These are phyloP conservation scores for Gaeumannomyces sp. DNA, from an alignment of 2,329 filamentous ascomycete species.

Conservation along the genomic window DNA sequence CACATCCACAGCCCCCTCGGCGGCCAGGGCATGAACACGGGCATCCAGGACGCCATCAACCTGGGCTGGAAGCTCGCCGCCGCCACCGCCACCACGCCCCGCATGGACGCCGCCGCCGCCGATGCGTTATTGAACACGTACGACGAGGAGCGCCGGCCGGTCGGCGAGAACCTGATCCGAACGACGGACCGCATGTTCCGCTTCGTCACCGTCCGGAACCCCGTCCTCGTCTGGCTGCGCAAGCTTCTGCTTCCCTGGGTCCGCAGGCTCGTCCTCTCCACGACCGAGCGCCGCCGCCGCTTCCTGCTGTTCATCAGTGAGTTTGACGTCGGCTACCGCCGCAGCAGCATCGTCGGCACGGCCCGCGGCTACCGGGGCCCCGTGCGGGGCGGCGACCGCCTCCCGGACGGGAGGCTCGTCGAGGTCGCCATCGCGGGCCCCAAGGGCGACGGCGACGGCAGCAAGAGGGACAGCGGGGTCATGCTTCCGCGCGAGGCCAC, in stretches of 20 bases:
- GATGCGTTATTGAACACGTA: conserved; percentile 40
- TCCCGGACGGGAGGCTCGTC: conserved; percentile 30
- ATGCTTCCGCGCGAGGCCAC: conserved; percentile 6
- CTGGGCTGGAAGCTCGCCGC: conserved; percentile 48
- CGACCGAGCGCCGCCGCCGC: conserved; percentile 16
- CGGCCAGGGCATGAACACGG: conserved; percentile 53
- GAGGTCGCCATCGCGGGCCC: conserved; percentile 10
- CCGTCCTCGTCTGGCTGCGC: conserved; percentile 27
- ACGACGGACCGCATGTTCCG: conserved; percentile 35
- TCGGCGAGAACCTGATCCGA: conserved; percentile 9
- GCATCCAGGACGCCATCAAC: conserved; percentile 47
- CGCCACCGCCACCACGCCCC: conserved; percentile 24
- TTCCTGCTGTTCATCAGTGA: conserved; percentile 33
- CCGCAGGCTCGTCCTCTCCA: conserved; percentile 27
- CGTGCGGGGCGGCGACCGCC: conserved; percentile 40
- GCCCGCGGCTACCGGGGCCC: conserved; percentile 25
- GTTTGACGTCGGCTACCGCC: conserved; percentile 36
- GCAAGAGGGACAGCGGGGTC: not conserved
- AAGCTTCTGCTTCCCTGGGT: conserved; percentile 32
- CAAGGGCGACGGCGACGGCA: conserved; percentile 8
- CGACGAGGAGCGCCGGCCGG: conserved; percentile 34
- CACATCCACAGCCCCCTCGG: conserved; percentile 51
- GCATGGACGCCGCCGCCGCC: conserved; percentile 17
- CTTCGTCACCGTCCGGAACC: conserved; percentile 29
- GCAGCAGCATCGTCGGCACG: conserved; percentile 29